phyloP scores from a whole-genome alignment of 2,329 filamentous ascomycete genomes.

The Colletotrichum orbiculare region DNA sequence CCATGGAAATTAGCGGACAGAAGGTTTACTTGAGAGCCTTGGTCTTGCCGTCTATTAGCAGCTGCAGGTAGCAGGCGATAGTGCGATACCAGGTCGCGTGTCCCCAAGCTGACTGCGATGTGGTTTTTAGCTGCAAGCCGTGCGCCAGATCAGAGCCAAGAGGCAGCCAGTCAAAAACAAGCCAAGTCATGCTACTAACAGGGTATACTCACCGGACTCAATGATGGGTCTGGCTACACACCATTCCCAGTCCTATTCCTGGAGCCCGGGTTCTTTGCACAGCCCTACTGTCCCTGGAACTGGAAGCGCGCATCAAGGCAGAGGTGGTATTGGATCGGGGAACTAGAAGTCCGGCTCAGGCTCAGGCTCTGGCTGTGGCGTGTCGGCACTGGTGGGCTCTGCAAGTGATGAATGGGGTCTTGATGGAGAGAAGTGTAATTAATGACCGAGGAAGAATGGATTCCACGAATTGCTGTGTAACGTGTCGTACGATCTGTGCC shows the following conservation, averaged over 20 bases:
- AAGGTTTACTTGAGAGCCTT: too few relatives aligned
- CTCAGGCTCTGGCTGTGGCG: slow-evolving; percentile 27
- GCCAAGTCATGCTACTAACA: not conserved
- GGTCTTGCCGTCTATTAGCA: slow-evolving; percentile 8
- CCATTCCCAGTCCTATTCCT: slow-evolving; percentile 31
- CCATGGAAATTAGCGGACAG: too few relatives aligned
- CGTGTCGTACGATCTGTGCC: not conserved
- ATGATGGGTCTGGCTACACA: not conserved
- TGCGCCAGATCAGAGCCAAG: not conserved
- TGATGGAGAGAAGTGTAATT: slow-evolving; percentile 1
- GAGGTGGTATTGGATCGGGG: too few relatives aligned
- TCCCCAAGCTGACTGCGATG: slow-evolving; percentile 26
- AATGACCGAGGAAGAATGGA: not conserved
- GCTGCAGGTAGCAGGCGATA: slow-evolving; percentile 21
- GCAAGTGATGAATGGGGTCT: not conserved
- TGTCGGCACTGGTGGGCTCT: slow-evolving; percentile 24
- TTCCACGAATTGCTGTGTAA: slow-evolving; percentile 17
- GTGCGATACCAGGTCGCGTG: slow-evolving; percentile 25
- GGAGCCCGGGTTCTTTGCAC: slow-evolving; percentile 31
- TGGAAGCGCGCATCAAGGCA: not conserved
- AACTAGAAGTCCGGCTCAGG: slow-evolving; percentile 5
- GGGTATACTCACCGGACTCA: not conserved
- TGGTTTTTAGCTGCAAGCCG: not conserved
- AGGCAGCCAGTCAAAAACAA: slow-evolving; percentile 11
- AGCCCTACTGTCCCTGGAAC: slow-evolving; percentile 35